A percentile compares a stretch with the other conserved stretches of the same genome.
These are phyloP conservation scores for Trichosporon coremiiforme DNA, from an alignment of 1,284 basidiomycete genomes.

Conservation along the genomic window DNA sequence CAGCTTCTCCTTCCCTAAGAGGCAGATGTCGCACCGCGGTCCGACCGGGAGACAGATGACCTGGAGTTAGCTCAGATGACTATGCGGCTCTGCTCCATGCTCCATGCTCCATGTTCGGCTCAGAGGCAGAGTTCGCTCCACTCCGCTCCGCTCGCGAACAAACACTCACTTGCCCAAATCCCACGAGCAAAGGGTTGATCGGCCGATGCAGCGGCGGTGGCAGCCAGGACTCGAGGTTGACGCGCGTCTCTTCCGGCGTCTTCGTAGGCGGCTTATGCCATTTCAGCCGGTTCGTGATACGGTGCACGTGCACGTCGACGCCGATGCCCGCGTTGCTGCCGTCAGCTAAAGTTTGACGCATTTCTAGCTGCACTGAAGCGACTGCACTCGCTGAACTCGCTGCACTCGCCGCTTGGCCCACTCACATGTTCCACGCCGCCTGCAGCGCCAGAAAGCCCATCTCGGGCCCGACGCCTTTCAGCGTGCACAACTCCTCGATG, in stretches of 20 bases:
- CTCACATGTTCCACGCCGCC: slow-evolving; percentile 79
- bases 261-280: slow-evolving; percentile 87
- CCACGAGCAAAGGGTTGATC: slow-evolving; percentile 86
- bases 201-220: slow-evolving; percentile 74
- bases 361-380: not conserved
- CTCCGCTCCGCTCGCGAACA: not conserved
- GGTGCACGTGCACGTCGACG: slow-evolving; percentile 93
- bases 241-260: slow-evolving; percentile 83
- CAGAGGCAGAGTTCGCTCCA: too few species aligned
- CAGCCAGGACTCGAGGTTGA: slow-evolving; percentile 89
- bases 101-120: too few species aligned
- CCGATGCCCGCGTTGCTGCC: slow-evolving; percentile 88
- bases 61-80: slow-evolving; percentile 26
- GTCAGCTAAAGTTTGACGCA: not conserved
- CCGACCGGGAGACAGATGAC: slow-evolving; percentile 76
- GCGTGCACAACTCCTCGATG: slow-evolving; percentile 76
- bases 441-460: slow-evolving; percentile 87
- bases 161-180: slow-evolving; percentile 78
- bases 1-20: slow-evolving; percentile 52
- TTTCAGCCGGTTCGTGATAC: slow-evolving; percentile 86
- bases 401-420: too few species aligned
- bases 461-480: slow-evolving; percentile 88
- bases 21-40: slow-evolving; percentile 79
- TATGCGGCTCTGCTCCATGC: too few species aligned
- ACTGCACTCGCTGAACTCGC: too few species aligned